phyloP scores from a whole-genome alignment of 805 yeast species.

The Myxozyma mucilagina region DNA sequence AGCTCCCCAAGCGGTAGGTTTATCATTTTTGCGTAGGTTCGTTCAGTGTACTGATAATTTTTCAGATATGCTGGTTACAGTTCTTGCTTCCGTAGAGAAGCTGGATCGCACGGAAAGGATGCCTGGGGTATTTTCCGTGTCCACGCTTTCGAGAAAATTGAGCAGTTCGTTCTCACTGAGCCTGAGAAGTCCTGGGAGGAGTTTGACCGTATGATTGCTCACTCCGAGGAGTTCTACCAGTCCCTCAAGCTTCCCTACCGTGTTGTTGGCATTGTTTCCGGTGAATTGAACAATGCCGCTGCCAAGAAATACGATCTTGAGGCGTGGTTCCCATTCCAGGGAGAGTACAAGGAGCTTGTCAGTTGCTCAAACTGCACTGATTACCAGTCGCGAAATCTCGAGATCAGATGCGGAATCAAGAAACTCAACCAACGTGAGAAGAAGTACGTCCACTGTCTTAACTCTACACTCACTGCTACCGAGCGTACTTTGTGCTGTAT shows the following conservation, averaged over 20 bases:
- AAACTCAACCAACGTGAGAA: conserved; percentile 92
- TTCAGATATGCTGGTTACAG: conserved; percentile 86
- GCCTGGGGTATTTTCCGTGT: conserved; percentile 99
- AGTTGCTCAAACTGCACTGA: conserved; percentile 99
- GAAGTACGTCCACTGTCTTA: conserved; percentile 97
- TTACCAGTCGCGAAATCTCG: conserved; percentile 97
- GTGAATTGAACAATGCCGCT: conserved; percentile 98
- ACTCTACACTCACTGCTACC: conserved; percentile 96
- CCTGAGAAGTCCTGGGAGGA: conserved; percentile 98
- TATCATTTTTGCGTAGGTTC: not conserved
- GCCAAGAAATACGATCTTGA: conserved; percentile 98
- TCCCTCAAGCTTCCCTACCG: conserved; percentile 91
- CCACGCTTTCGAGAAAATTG: conserved; percentile 97
- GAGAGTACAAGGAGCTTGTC: conserved; percentile 96
- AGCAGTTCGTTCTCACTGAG: conserved; percentile 93
- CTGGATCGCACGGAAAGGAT: conserved; percentile 98
- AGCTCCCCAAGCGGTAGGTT: conserved; percentile 76
- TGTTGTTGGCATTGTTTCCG: conserved; percentile 96
- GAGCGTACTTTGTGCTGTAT: conserved; percentile 98
- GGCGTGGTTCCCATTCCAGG: conserved; percentile 99
- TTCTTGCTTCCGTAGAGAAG: conserved; percentile 98
- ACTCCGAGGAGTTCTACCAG: conserved; percentile 90
- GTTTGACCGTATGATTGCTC: conserved; percentile 91
- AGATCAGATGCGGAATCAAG: conserved; percentile 97
- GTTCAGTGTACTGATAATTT: not conserved